Base-by-base conservation (phyloP, 106 monocot species). In the Dioscorea dumetorum region DNA sequence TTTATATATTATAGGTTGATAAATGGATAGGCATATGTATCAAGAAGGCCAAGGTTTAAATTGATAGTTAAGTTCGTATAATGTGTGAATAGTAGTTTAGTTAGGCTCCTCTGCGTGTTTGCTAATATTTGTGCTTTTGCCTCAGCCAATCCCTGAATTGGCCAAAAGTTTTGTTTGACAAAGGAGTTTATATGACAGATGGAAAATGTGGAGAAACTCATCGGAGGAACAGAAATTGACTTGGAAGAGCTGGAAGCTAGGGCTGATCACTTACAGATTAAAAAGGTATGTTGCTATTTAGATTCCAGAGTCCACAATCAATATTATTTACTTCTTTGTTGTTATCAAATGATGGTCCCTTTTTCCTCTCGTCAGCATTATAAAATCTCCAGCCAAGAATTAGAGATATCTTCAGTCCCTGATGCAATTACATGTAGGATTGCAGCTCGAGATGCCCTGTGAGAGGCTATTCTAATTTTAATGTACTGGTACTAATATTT, bases 381-480 rank as follows among this genome's bases (percentile, higher is more conserved):
- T 58, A 97, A 92, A 69, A 91, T 97, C 71, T 54, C 84, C n/a
- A 53, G 56, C 34, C 75, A 81, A 61, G 97, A 97, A 76, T 61
- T 97, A 14, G 80, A 52, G 52, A 83, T 89, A 78, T 97, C 95
- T 62, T 80, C 91, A 17, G 41, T 91, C 19, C 56, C 82, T 64
- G 84, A 97, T 70, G 91, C 95, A 60, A 89, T 91, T 67, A 67
- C 74, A 17, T 91, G 91, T 62, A 79, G 95, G 23, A 91, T 97
- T 72, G 95, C 91, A 60, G 85, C 84, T 16, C 84, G 86, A 74
- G 95, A 97, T 80, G 91, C 95, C 33, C 70, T 89, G n/a, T 97
- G 71, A 86, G 54, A 58, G 54, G 41, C 19, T 56, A 56, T 19
- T 18, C 13, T 16, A 14, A 56, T 56, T 19, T 56, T 56, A 56